Percentiles rank a stretch among this genome's conserved stretches.
These are phyloP conservation scores for Trichophyton equinum DNA, from an alignment of 2,329 filamentous ascomycete genomes.

Conservation along the genomic window DNA sequence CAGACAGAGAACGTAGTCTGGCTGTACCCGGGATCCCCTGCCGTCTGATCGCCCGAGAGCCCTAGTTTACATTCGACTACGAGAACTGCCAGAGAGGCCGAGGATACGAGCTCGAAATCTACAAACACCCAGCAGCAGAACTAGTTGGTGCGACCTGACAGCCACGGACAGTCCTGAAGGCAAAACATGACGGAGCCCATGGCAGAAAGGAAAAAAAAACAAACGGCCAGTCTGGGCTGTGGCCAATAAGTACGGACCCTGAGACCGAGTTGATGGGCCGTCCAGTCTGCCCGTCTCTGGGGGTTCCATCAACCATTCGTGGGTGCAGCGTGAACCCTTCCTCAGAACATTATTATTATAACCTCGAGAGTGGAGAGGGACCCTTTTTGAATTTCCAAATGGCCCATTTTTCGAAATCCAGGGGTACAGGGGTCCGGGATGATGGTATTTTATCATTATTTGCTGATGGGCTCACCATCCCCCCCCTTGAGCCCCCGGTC, in stretches of 20 bases:
- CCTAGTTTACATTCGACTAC: neutral
- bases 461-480: too few species aligned
- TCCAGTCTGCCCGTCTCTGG: neutral
- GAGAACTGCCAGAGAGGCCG: too few species aligned
- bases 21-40: neutral
- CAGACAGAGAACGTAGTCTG: neutral
- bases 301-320: neutral
- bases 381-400: neutral
- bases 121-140: too few species aligned
- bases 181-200: neutral
- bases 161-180: neutral
- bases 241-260: neutral
- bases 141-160: too few species aligned
- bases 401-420: neutral
- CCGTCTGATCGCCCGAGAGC: neutral
- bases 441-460: neutral
- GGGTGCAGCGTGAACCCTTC: too few species aligned
- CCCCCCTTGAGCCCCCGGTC: neutral
- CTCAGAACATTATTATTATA: neutral
- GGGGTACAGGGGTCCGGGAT: neutral
- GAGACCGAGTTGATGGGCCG: neutral
- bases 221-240: neutral
- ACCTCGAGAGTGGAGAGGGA: too few species aligned
- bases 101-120: too few species aligned
- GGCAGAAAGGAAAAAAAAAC: neutral